Percentiles rank a stretch among this genome's conserved stretches.
These are phyloP conservation scores for Calonectria montana DNA, from an alignment of 2,329 filamentous ascomycete species.

Conservation along the genomic window DNA sequence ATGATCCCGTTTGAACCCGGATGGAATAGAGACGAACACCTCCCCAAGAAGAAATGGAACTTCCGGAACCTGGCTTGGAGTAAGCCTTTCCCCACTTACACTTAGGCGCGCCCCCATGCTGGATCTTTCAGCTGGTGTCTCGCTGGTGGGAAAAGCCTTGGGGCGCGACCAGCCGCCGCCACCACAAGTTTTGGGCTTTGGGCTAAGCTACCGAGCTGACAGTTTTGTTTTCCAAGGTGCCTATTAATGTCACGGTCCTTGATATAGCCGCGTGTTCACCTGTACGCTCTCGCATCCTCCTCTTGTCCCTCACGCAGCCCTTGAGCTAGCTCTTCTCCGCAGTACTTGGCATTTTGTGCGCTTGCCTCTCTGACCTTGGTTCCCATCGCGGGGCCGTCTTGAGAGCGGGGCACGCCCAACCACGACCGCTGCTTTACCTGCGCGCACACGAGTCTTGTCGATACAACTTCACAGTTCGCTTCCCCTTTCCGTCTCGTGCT, in stretches of 20 bases:
- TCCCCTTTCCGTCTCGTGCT: background rate
- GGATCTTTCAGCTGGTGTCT: background rate
- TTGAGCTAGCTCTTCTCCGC: background rate
- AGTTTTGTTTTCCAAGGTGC: background rate
- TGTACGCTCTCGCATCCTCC: background rate
- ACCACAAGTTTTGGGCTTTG: background rate
- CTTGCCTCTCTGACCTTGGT: background rate
- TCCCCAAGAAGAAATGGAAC: background rate
- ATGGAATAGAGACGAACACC: background rate
- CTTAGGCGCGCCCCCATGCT: background rate
- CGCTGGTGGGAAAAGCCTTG: background rate
- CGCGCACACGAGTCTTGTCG: background rate
- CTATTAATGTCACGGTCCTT: background rate
- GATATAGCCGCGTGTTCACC: background rate
- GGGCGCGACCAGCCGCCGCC: background rate
- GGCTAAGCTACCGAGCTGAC: conserved; percentile 2
- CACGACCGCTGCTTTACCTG: background rate
- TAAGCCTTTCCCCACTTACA: background rate
- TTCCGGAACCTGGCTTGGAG: background rate
- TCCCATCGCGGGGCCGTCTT: conserved; percentile 23
- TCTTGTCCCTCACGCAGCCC: background rate
- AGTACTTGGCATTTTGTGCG: background rate
- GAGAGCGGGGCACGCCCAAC: conserved; percentile 35
- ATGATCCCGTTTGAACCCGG: background rate
- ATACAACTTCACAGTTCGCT: conserved; percentile 7